phyloP scores from a whole-genome alignment of 331 rosid genomes.

The Quercus tomentella region DNA sequence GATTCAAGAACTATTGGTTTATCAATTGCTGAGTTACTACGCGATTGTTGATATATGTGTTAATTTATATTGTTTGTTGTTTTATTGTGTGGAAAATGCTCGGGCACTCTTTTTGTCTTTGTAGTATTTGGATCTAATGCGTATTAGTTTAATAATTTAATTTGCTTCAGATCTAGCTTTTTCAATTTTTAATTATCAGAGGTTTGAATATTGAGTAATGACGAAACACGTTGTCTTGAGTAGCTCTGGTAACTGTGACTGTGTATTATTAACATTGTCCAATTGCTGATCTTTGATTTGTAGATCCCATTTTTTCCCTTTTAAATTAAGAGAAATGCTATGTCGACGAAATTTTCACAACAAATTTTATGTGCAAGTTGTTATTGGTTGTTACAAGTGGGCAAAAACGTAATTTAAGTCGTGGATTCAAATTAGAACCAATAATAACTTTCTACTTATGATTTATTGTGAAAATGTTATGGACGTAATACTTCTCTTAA shows the following conservation, averaged over 20 bases:
- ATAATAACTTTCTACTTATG: fast-evolving
- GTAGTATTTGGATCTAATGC: background rate
- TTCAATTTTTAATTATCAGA: background rate
- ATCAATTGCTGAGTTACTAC: background rate
- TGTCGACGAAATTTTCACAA: fast-evolving
- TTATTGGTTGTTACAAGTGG: too few species aligned
- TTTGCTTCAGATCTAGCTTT: background rate
- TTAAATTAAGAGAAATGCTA: too few species aligned
- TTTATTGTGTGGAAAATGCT: background rate
- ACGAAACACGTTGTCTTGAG: too few species aligned
- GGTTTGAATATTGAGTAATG: background rate
- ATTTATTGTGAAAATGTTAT: too few species aligned
- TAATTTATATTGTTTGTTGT: background rate
- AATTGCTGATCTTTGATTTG: background rate
- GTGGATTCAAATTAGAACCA: too few species aligned
- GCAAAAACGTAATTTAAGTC: too few species aligned
- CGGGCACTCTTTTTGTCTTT: background rate
- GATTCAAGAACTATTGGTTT: background rate
- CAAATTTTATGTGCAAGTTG: too few species aligned
- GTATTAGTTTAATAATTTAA: background rate
- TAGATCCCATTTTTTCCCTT: background rate
- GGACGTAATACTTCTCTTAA: too few species aligned
- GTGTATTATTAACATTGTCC: background rate
- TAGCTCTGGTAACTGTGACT: too few species aligned
- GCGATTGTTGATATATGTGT: background rate